A percentile compares a stretch with the other conserved stretches of the same genome.
phyloP scores from a whole-genome alignment of 495 filamentous ascomycete species.

The Hypoxylon perforatum region DNA sequence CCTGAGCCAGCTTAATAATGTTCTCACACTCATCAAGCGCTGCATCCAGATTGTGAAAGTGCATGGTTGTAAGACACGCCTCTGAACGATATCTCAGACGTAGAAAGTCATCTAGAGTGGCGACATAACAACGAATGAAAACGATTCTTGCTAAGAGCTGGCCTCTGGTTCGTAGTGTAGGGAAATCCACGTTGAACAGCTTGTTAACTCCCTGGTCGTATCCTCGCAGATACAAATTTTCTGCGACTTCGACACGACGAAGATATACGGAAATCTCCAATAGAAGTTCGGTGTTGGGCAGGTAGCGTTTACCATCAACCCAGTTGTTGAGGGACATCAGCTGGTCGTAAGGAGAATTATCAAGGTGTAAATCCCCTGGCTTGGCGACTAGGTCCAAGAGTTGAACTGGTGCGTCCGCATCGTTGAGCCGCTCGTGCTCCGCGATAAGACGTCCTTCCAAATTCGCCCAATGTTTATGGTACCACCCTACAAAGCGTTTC shows the following conservation, averaged over 20 bases:
- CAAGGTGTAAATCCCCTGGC: background rate
- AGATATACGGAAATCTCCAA: slow-evolving; percentile 52
- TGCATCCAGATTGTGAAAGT: slow-evolving; percentile 45
- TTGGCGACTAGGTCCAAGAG: background rate
- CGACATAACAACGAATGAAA: slow-evolving; percentile 61
- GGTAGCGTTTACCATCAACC: slow-evolving; percentile 13
- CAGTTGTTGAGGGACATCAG: slow-evolving; percentile 10
- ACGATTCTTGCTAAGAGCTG: slow-evolving; percentile 57
- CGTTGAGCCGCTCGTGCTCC: slow-evolving; percentile 22
- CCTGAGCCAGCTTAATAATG: slow-evolving; percentile 32
- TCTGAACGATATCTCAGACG: slow-evolving; percentile 32
- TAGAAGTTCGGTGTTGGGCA: slow-evolving; percentile 48
- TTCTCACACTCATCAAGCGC: slow-evolving; percentile 38
- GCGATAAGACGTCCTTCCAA: slow-evolving; percentile 20
- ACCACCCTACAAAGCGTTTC: slow-evolving; percentile 69
- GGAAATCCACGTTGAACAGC: slow-evolving; percentile 49
- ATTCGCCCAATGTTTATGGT: slow-evolving; percentile 23
- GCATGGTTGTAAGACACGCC: slow-evolving; percentile 3
- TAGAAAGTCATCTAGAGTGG: slow-evolving; percentile 62
- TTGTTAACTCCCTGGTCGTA: slow-evolving; percentile 49
- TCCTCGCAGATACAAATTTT: slow-evolving; percentile 65
- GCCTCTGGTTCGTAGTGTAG: slow-evolving; percentile 52
- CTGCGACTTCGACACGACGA: slow-evolving; percentile 51
- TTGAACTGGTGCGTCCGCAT: background rate
- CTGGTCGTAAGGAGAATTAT: background rate